Evolutionary conservation across 371 early-diverging fungal species (phyloP), one percentile per base, ranked within the genome.

Genomic region (Rhizomucor pusillus): DNA sequence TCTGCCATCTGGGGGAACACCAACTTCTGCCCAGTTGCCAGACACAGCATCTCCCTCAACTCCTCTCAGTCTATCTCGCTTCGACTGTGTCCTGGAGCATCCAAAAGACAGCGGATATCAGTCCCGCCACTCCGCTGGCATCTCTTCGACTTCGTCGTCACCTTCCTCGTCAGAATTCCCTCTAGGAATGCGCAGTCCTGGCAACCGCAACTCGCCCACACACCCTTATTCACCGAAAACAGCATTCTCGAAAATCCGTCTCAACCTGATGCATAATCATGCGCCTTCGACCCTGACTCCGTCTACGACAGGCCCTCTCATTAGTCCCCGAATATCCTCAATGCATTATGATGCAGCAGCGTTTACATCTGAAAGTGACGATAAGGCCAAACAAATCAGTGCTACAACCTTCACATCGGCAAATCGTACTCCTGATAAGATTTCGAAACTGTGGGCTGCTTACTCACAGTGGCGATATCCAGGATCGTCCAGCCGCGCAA

Each of bases 391-490:
- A 33, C 69, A 62, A 18, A 44, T 60, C n/a, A 70, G 67, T 37
- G 69, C 80, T 23, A 50, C 73, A n/a, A 63, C 69, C 44, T 57
- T 72, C n/a, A n/a, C n/a, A 7, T 74, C 77, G 6, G 50, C 69
- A 12, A 29, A 29, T 7, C 29, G 29, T 29, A 69, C 75, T 1
- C 73, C 62, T 54, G 79, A 69, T 50, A 74, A 62, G 55, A 66
- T 65, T 35, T 67, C 55, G 45, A 71, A 53, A 52, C 59, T 64
- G 37, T 71, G 65, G 81, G 74, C 60, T 55, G 64, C 60, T 50
- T 75, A 51, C 65, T 60, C 57, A 39, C 60, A 51, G 56, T 74
- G 47, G 77, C 76, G 57, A 22, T 55, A 47, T 9, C 48, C 47
- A 1, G 25, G 47, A 18, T 41, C 43, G 9, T 16, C 29, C 29